Evolutionary conservation across 1,139 yeast species (phyloP), one percentile per base, ranked within the genome.

Genomic region (Maudiozyma humilis): DNA sequence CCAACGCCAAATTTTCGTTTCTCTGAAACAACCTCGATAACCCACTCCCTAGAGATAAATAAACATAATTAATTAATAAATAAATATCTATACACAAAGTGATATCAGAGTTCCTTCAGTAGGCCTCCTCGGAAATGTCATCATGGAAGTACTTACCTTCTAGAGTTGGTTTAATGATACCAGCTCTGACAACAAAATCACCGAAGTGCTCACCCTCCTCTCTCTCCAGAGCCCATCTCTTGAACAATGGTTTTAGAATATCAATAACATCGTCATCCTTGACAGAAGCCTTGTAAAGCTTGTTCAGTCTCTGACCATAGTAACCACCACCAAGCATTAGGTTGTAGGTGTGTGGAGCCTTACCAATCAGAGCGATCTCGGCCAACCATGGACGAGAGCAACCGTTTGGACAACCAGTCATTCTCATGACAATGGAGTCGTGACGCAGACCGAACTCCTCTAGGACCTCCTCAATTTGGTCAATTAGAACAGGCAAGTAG

Each of bases 331-430:
- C 98, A 56, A 91, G 75, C 87, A 88, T 75, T 67, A 91, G 74
- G 66, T 91, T 91, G 69, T 91, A 91, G 12, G 95, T 89, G 43
- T 95, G 95, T 50, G 73, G 78, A 0, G 97, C 96, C 66, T 91
- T 91, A 66, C 98, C 98, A 44, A 91, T 95, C 49, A 87, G 73
- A 0, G 97, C 97, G 47, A 91, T 79, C 67, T 91, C 98, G 2
- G 96, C 97, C 44, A 91, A 70, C 96, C 96, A 91, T 18, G 97
- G 97, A 66, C 98, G 80, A 23, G 98, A 91, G 73, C 98, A 91
- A 53, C 97, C 98, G 65, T 91, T 91, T 46, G 97, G 96, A 75
- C 98, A 91, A 50, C 98, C 98, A 36, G 97, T 88, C 96, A 91
- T 89, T 70, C 98, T 80, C 95, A 91, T 85, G 29, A 88, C 95